phyloP scores from a whole-genome alignment of 2,329 filamentous ascomycete species.

The Beauveria caledonica region DNA sequence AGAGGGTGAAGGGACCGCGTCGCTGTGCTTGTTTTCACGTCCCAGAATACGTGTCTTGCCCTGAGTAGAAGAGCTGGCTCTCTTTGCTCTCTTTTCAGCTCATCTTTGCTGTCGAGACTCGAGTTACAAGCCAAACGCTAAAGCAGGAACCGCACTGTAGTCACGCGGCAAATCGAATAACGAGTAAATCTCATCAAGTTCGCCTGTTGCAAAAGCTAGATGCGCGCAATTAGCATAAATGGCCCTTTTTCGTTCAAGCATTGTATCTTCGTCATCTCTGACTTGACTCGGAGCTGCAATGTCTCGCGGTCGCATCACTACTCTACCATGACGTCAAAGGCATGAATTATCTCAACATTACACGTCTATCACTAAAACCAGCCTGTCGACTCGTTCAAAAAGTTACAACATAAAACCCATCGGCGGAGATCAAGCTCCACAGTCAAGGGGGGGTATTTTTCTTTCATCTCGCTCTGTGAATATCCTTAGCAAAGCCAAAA shows the following conservation, averaged over 20 bases:
- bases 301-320: too few species aligned
- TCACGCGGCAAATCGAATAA: too few species aligned
- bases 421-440: not conserved
- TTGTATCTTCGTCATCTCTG: too few species aligned
- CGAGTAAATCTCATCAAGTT: too few species aligned
- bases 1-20: not conserved
- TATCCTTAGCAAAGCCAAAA: constrained; percentile 7
- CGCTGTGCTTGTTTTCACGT: not conserved
- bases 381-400: not conserved
- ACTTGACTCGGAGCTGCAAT: too few species aligned
- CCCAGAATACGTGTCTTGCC: not conserved
- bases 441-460: constrained; percentile 6
- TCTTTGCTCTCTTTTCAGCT: not conserved
- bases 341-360: not conserved
- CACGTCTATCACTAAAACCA: not conserved
- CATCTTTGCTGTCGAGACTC: not conserved
- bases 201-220: too few species aligned
- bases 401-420: not conserved
- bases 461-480: constrained; percentile 12
- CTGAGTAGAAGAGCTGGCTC: not conserved
- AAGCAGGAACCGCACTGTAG: too few species aligned
- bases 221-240: too few species aligned
- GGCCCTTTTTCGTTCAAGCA: too few species aligned
- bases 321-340: too few species aligned
- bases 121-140: too few species aligned